phyloP scores from a whole-genome alignment of 202 grass and related monocot species.

The Hordeum pubiflorum region DNA sequence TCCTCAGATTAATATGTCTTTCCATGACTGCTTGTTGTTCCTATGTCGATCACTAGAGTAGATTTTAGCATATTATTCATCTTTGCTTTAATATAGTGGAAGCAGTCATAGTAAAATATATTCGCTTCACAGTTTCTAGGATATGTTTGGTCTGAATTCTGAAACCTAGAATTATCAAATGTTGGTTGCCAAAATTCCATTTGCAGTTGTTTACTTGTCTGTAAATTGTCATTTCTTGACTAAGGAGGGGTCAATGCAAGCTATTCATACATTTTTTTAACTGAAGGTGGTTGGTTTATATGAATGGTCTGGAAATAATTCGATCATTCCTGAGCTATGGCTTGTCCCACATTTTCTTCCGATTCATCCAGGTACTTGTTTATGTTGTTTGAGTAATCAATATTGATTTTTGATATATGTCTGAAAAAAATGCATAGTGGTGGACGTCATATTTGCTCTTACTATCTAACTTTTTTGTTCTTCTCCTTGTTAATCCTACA shows the following conservation, averaged over 20 bases:
- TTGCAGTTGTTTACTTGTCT: background rate
- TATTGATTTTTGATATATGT: background rate
- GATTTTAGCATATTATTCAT: background rate
- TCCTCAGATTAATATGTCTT: background rate
- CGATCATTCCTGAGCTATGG: slow-evolving; percentile 13
- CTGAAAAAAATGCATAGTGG: too few species aligned
- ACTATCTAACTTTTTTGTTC: background rate
- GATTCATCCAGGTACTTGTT: slow-evolving; percentile 28
- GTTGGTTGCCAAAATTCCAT: background rate
- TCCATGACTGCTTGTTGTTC: background rate
- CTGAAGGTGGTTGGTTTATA: slow-evolving; percentile 21
- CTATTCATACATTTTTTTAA: background rate
- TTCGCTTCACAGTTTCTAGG: background rate
- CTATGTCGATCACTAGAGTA: background rate
- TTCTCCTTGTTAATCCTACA: background rate
- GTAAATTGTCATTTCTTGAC: background rate
- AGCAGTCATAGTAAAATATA: background rate
- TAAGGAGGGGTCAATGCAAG: background rate
- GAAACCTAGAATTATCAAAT: background rate
- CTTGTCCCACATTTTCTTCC: slow-evolving; percentile 29
- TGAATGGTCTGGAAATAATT: slow-evolving; percentile 28
- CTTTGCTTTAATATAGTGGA: background rate
- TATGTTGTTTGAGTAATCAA: background rate
- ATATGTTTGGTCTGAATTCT: background rate
- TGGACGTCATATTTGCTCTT: too few species aligned